These are phyloP conservation scores for Aspergillus wentii DNA, from an alignment of 495 filamentous ascomycete genomes.

Conservation along the genomic window DNA sequence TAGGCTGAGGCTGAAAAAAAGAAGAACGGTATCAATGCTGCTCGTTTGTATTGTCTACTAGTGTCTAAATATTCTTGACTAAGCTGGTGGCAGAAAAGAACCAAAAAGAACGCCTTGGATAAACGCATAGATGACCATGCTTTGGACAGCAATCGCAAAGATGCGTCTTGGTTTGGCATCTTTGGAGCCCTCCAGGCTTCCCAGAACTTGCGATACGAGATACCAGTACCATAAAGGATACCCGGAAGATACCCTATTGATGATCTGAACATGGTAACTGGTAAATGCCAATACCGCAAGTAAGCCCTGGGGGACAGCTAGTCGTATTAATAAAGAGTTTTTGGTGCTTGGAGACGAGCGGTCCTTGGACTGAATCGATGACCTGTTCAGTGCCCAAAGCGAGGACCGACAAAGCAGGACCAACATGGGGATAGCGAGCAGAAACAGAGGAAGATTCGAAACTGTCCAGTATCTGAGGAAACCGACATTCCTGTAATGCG, in stretches of 20 bases:
- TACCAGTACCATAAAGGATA: constrained; percentile 91
- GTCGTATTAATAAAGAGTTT: constrained; percentile 43
- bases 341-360: constrained; percentile 25
- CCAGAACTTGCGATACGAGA: constrained; percentile 44
- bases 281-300: constrained; percentile 67
- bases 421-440: constrained; percentile 77
- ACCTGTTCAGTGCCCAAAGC: constrained; percentile 36
- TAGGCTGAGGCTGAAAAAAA: background rate
- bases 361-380: constrained; percentile 10
- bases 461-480: constrained; percentile 88
- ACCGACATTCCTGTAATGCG: constrained; percentile 66
- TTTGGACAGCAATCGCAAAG: constrained; percentile 44
- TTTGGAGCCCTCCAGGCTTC: constrained; percentile 7
- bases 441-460: constrained; percentile 81
- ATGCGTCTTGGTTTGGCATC: constrained; percentile 13
- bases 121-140: constrained; percentile 74
- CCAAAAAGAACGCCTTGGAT: constrained; percentile 80
- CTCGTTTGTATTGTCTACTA: no score
- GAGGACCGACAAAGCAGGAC: constrained; percentile 60
- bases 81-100: constrained; percentile 95
- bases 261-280: constrained; percentile 88
- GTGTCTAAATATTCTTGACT: background rate
- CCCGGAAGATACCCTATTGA: constrained; percentile 81
- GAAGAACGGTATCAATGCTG: no score
- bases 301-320: constrained; percentile 66